Base-by-base conservation (phyloP, 2,329 filamentous ascomycete species). In the Elsinoe fawcettii region DNA sequence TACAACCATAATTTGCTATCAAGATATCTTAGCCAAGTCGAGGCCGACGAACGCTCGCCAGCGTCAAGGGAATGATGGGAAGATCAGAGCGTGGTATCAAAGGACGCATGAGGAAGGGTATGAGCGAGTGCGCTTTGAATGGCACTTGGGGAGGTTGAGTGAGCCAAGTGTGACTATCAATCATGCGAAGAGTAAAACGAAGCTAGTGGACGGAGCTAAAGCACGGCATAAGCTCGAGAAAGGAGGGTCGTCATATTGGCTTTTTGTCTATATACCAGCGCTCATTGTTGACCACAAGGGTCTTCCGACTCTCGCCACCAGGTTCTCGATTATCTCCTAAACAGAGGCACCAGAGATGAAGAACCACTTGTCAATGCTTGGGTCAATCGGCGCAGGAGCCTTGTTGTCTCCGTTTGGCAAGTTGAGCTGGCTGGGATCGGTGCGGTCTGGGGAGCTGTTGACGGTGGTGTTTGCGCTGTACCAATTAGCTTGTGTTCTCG, bases 341-440 rank as follows among this genome's bases (percentile, higher is more conserved):
- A 69, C 71, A 63, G 74, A 75, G 67, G 93, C 93, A 75, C 93
- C 93, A 74, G 90, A 96, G 77, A 99, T 99, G 85, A 97, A 99
- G 87, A 99, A 99, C 93, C 93, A 99, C 85, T 99, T 99, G 84
- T 99, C 93, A 71, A 97, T 96, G 76, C 86, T 95, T 72, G 84
- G 82, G 72, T 99, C 93, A 67, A 99, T 96, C 70, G 92, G 91
- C 64, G 86, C 92, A 60, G 93, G 84, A 57, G 82, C 73, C 59
- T 95, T 79, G 69, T 95, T 86, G 83, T 96, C 82, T 76, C 88
- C 80, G 63, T 81, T 70, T 60, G 90, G 89, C 65, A 99, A 84
- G 70, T 83, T 85, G 62, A 95, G 80, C 75, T 87, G 80, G 69
- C 80, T 78, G 63, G 82, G 74, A 63, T 84, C 79, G 68, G 88